Evolutionary conservation across 352 stramenopile species (phyloP), one percentile per base, ranked within the genome.

Genomic region (Pythium apleroticum): DNA sequence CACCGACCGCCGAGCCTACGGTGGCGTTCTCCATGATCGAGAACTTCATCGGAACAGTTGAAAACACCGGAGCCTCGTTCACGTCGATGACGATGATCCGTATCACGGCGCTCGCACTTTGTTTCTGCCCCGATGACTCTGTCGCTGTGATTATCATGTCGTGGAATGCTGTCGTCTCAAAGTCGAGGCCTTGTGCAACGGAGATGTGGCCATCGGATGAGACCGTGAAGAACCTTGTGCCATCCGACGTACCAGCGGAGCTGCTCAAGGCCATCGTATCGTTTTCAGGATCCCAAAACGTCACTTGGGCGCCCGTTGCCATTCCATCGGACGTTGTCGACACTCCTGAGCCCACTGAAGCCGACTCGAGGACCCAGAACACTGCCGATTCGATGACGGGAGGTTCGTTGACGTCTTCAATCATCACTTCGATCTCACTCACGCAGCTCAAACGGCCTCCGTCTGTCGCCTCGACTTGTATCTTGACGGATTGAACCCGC

Each of bases 261-360:
- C 65, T 33, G 11, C 35, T 72, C 5, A 85, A 15, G 1, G 62
- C 66, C 0, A 84, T 56, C 0, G 79, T 79, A 52, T 87, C 72
- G 52, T 89, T 89, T 62, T 89, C 80, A 35, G 80, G 77, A n/a
- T 89, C 80, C 80, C 80, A 89, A 56, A 76, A 68, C 14, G 10
- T 52, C 20, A 85, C 61, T 24, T 27, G 41, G 12, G 54, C 67
- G 7, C 46, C 60, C 0, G 56, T 20, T 12, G 12, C 45, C 10
- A 63, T 12, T 8, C 60, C 66, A 35, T 71, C 27, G 7, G 39
- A n/a, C 17, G 55, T 52, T 1, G 56, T 57, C 11, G 59, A 62
- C 15, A 72, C 50, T 1, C 45, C 50, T 1, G 31, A 56, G 4
- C 60, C 65, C 17, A 71, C 19, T 22, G 49, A 9, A 25, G 76